A percentile compares a stretch with the other conserved stretches of the same genome.
Conservation (phyloP, 192 early-diverging fungal genomes). For the Oehlia diaphana region DNA sequence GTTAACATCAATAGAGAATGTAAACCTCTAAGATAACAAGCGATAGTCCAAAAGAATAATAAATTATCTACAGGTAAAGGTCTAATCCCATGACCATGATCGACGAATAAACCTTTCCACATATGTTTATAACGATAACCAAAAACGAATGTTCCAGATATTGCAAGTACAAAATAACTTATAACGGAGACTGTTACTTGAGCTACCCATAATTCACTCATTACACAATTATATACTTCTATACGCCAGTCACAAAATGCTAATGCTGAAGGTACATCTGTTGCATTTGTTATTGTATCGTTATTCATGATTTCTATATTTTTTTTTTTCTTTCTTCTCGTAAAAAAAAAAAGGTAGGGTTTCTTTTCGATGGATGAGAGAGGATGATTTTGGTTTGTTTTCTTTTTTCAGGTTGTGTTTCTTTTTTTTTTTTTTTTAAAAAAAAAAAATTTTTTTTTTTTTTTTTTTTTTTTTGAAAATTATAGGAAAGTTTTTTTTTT, state of each 20-base stretch:
- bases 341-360: too few species aligned
- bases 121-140: conserved; percentile 14
- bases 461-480: too few species aligned
- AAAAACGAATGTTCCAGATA: background rate
- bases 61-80: conserved; percentile 28
- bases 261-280: too few species aligned
- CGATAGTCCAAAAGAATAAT: conserved; percentile 23
- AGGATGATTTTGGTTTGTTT: too few species aligned
- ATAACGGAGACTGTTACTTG: background rate
- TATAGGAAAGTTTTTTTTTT: too few species aligned
- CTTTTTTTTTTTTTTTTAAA: too few species aligned
- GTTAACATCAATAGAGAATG: conserved; percentile 14
- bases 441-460: too few species aligned
- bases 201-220: background rate
- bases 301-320: too few species aligned
- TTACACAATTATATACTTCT: conserved; percentile 17
- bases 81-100: conserved; percentile 12
- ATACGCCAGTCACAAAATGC: conserved; percentile 24
- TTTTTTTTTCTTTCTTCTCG: too few species aligned
- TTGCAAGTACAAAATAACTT: background rate
- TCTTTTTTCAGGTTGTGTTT: too few species aligned
- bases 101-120: conserved; percentile 30
- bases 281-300: too few species aligned
- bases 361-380: too few species aligned
- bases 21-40: background rate